phyloP scores from a whole-genome alignment of 345 rosid species.

The Populus simonii region DNA sequence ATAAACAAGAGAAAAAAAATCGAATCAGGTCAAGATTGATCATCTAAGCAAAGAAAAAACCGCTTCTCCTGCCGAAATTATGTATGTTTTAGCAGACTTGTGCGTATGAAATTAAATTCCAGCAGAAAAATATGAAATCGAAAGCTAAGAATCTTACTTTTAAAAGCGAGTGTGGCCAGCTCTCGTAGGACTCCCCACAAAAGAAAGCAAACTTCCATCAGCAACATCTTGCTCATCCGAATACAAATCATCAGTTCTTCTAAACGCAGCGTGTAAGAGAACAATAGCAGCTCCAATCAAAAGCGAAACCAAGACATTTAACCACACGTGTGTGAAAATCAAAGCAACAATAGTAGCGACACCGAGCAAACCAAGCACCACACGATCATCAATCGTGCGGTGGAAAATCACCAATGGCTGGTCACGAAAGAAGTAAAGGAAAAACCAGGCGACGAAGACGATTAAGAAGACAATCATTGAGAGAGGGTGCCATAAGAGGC shows the following conservation, averaged over 20 bases:
- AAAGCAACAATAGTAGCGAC: constrained; percentile 45
- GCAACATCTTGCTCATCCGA: constrained; percentile 33
- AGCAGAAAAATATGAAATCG: neutral
- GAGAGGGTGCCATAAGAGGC: constrained; percentile 72
- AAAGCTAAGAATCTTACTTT: neutral
- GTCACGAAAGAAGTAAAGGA: constrained; percentile 60
- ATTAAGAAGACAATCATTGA: constrained; percentile 57
- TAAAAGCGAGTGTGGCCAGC: constrained; percentile 40
- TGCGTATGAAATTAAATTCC: neutral
- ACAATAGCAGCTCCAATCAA: constrained; percentile 43
- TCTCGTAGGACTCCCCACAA: constrained; percentile 48
- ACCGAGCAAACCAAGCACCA: constrained; percentile 42
- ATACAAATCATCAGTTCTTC: constrained; percentile 57
- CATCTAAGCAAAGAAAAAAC: constrained; percentile 8
- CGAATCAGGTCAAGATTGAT: neutral
- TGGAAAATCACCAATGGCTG: constrained; percentile 36
- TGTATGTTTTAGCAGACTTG: neutral
- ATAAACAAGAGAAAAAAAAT: neutral
- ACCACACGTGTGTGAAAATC: constrained; percentile 53
- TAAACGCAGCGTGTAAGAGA: constrained; percentile 43
- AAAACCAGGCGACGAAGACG: constrained; percentile 57
- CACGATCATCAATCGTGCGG: constrained; percentile 51
- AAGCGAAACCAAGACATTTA: constrained; percentile 56
- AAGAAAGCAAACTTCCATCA: constrained; percentile 41
- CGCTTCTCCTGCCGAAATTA: neutral